Evolutionary conservation across 2,329 filamentous ascomycete genomes (phyloP).

Genomic region (Emergomyces africanus): DNA sequence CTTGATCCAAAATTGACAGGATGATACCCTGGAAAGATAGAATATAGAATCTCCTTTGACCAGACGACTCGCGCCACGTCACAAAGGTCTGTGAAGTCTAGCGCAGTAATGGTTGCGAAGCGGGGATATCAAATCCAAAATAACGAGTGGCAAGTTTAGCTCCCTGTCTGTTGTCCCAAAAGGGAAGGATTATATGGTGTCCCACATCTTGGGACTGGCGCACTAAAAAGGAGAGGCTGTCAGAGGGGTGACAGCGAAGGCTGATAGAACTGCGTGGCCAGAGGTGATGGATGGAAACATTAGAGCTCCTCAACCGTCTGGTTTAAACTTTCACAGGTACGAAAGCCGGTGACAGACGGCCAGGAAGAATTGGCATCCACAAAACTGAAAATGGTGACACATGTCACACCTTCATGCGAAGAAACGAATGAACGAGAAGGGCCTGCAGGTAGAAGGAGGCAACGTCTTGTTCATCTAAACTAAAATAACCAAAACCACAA

Average conservation of each 20-base stretch:
- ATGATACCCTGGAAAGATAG: not conserved
- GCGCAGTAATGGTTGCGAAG: conserved; percentile 1
- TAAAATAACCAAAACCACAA: not conserved
- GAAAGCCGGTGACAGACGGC: not conserved
- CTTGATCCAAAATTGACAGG: not conserved
- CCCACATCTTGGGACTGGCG: not conserved
- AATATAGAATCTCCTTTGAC: not conserved
- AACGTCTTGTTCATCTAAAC: not conserved
- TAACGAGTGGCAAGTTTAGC: not conserved
- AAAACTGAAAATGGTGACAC: not conserved
- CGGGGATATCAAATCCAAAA: conserved; percentile 6
- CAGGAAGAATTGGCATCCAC: not conserved
- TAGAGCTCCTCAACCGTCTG: not conserved
- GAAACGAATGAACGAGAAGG: not conserved
- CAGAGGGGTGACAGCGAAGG: not conserved
- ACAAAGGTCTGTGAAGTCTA: conserved; percentile 6
- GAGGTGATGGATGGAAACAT: not conserved
- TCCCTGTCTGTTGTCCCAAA: not conserved
- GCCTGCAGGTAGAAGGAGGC: not conserved
- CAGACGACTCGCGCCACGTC: conserved; percentile 12
- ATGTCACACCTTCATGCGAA: not conserved
- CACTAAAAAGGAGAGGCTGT: not conserved
- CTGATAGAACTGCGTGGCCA: not conserved
- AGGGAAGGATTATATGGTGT: not conserved
- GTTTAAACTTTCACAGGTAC: not conserved